Base-by-base conservation (phyloP, 164 flowering plant genomes). In the Aristolochia fimbriata region DNA sequence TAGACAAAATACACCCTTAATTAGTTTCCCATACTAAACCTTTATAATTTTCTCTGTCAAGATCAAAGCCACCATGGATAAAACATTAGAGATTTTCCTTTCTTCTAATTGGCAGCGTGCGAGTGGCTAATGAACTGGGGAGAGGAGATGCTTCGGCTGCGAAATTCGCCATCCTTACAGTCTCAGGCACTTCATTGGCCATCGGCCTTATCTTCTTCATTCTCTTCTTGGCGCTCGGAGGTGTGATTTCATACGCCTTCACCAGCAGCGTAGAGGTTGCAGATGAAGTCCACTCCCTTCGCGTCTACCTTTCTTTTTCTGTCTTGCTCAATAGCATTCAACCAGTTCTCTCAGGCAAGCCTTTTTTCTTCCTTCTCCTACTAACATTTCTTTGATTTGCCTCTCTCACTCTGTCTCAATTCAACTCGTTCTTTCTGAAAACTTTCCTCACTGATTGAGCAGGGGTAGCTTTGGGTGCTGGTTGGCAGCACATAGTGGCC, bases 381-480 rank as follows among this genome's bases (percentile, higher is more conserved):
- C 17, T 15, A 20, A 12, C 17, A 48, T 48, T 1, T 20, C 7
- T 16, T 17, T 48, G 5, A 6, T 48, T 48, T 48, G 49, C 20
- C 1, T 20, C 20, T 48, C 4, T 6, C 51, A 11, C 1, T 48
- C 1, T 20, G 6, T 48, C 4, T 6, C 51, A 11, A 15, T 48
- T 47, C 20, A 48, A 48, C 5, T 48, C 17, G 15, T 16, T 48
- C 33, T 52, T 3, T 15, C 55, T 14, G n/a, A 1, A 27, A 27
- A 27, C 30, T 54, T 15, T 45, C 60, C 52, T 51, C 66, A 61
- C 16, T 48, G 31, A 0, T 3, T 37, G 14, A 12, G 43, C 70
- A 82, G 91, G 91, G 15, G 83, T 79, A 22, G 84, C 87, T 50
- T 50, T 82, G 15, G 91, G 87, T 31, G 75, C 82, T 22, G 91